Base-by-base conservation (phyloP, 148 eudicot genomes). In the Heliamphora exappendiculata region DNA sequence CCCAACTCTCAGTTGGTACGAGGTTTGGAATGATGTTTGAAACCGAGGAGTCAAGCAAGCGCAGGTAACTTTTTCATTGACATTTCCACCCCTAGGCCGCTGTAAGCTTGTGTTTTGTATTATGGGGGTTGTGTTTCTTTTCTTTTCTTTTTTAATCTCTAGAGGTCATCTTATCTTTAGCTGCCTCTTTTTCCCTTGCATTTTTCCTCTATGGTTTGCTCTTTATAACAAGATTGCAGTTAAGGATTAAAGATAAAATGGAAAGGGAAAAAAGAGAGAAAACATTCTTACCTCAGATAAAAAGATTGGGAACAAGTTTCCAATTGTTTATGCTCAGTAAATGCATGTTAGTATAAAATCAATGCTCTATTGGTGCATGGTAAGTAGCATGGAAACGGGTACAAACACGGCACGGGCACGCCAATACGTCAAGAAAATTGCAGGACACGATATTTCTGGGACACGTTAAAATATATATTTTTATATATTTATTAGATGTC, bases 21-120 rank as follows among this genome's bases (percentile, higher is more conserved):
- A 88, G 99, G 83, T 95, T 93, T 50, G 97, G 99, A 34, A 95
- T 95, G 96, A 95, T 95, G 99, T 93, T 95, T 79, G 99, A 95
- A 85, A 95, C 98, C 0, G 99, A 95, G 76, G 99, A 95, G 72
- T 95, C 97, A 1, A 81, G 91, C 70, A 89, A 93, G 75, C 89
- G 96, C 83, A 93, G 98, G 98, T 93, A 83, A 65, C 65, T 53
- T 39, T n/a, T 64, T 49, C 16, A 10, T 8, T 3, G 55, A 3
- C 16, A 42, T 41, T 55, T 44, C 13, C 0, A 36, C 41, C 41
- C 54, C 14, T 24, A 28, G 22, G 7, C 34, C 20, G 22, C 31
- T 16, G 2, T 5, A 51, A 24, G 33, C 49, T 55, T 37, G 9
- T n/a, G n/a, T n/a, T n/a, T n/a, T n/a, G n/a, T n/a, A n/a, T n/a